Evolutionary conservation across 768 basidiomycete species (phyloP).

Genomic region (Amyloporia xantha): DNA sequence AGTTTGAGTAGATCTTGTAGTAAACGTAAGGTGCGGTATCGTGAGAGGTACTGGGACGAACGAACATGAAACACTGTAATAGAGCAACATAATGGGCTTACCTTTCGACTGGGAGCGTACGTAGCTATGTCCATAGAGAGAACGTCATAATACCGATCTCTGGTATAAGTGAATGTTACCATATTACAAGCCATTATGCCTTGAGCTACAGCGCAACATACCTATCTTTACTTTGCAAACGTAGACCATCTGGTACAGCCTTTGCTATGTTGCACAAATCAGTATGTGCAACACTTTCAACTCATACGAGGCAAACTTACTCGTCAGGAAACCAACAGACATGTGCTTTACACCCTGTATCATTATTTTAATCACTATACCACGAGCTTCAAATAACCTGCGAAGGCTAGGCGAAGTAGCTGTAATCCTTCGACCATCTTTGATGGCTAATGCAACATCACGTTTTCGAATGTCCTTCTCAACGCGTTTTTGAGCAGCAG

Average conservation of each 20-base stretch:
- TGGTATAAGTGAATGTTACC: slow-evolving; percentile 15
- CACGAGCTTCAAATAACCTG: slow-evolving; percentile 3
- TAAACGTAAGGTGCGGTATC: slow-evolving; percentile 41
- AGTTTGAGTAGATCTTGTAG: slow-evolving; percentile 38
- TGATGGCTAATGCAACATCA: slow-evolving; percentile 14
- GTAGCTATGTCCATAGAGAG: slow-evolving; percentile 39
- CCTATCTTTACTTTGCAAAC: slow-evolving; percentile 26
- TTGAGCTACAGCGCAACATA: too few relatives aligned
- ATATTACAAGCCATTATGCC: background rate
- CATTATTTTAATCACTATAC: slow-evolving; percentile 29
- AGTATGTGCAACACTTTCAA: background rate
- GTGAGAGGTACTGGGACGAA: slow-evolving; percentile 35
- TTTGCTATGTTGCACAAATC: slow-evolving; percentile 17
- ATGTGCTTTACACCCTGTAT: slow-evolving; percentile 37
- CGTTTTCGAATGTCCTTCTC: slow-evolving; percentile 38
- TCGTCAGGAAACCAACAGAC: slow-evolving; percentile 34
- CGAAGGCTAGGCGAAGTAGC: background rate
- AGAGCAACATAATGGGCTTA: too few relatives aligned
- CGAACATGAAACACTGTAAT: too few relatives aligned
- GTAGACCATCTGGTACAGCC: slow-evolving; percentile 24
- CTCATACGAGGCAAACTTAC: slow-evolving; percentile 19
- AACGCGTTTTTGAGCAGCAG: slow-evolving; percentile 34
- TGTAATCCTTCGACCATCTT: slow-evolving; percentile 26
- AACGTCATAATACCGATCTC: slow-evolving; percentile 39
- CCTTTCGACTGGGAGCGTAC: slow-evolving; percentile 34